Conservation (phyloP, 495 filamentous ascomycete species). For the Terfezia boudieri region DNA sequence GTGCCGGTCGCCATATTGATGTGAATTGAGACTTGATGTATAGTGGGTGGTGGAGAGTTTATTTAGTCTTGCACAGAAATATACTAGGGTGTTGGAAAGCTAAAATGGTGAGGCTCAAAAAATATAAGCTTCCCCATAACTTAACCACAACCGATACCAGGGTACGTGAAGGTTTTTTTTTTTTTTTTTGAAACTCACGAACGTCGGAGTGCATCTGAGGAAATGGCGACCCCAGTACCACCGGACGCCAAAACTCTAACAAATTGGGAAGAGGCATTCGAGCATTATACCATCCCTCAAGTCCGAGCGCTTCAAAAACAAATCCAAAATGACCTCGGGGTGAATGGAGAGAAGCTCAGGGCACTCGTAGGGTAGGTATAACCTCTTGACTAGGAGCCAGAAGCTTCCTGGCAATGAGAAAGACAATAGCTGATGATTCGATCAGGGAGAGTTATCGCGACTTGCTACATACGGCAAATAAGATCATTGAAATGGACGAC, state of each 20-base stretch:
- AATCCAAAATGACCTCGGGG: slow-evolving; percentile 35
- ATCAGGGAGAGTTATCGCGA: slow-evolving; percentile 68
- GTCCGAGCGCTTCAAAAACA: slow-evolving; percentile 36
- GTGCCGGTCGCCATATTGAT: no score
- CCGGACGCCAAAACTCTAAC: slow-evolving; percentile 7
- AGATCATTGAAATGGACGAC: slow-evolving; percentile 68
- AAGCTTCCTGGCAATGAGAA: not conserved
- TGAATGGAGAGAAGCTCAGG: slow-evolving; percentile 71
- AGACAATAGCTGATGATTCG: not conserved
- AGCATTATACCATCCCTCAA: slow-evolving; percentile 27
- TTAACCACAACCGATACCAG: no score
- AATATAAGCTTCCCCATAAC: no score
- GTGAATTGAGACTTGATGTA: no score
- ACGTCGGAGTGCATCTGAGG: no score
- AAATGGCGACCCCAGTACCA: slow-evolving; percentile 2
- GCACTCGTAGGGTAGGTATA: slow-evolving; percentile 57
- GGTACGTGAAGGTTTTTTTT: no score
- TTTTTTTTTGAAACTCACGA: no score
- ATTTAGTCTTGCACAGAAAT: no score
- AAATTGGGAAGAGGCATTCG: slow-evolving; percentile 19
- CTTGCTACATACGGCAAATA: slow-evolving; percentile 75
- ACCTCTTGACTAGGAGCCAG: not conserved
- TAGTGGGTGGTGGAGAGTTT: no score
- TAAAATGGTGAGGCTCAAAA: no score
- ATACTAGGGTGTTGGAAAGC: no score